A percentile compares a stretch with the other conserved stretches of the same genome.
Conservation (phyloP, 176 grass and related monocot species). For the Phoenix roebelenii region DNA sequence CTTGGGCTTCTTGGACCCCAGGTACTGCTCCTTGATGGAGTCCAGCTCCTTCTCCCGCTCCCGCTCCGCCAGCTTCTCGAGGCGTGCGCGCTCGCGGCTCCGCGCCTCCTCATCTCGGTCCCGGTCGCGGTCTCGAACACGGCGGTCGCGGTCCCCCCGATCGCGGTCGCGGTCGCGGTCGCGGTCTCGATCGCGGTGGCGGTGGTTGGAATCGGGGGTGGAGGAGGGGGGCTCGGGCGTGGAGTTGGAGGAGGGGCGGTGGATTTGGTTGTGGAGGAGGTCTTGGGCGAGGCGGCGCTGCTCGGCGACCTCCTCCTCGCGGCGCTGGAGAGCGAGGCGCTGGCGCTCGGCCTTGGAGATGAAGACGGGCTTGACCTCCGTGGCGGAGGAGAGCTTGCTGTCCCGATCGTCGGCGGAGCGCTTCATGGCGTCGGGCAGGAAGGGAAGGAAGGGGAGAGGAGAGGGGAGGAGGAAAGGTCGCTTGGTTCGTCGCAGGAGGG, state of each 20-base stretch:
- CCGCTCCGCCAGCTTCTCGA: slow-evolving; percentile 73
- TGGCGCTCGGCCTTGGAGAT: slow-evolving; percentile 64
- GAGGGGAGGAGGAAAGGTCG: neutral
- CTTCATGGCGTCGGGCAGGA: slow-evolving; percentile 48
- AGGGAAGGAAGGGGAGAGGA: neutral
- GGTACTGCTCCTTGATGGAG: slow-evolving; percentile 92
- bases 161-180: slow-evolving; percentile 24
- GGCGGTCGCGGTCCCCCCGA: slow-evolving; percentile 30
- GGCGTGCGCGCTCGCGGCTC: slow-evolving; percentile 36
- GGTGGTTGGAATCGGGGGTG: neutral
- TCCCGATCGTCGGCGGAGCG: slow-evolving; percentile 41
- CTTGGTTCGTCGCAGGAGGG: slow-evolving; percentile 20
- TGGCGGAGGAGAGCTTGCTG: slow-evolving; percentile 25
- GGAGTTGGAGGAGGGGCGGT: slow-evolving; percentile 14
- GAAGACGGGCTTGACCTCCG: slow-evolving; percentile 41
- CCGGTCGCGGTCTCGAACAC: slow-evolving; percentile 29
- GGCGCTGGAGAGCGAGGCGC: slow-evolving; percentile 72
- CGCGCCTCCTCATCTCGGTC: slow-evolving; percentile 41
- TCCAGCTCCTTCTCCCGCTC: slow-evolving; percentile 92
- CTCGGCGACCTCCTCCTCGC: slow-evolving; percentile 67
- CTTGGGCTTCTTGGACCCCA: slow-evolving; percentile 95
- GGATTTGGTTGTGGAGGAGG: slow-evolving; percentile 38
- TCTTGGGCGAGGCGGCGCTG: slow-evolving; percentile 51
- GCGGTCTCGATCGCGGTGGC: neutral
- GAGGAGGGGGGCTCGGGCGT: slow-evolving; percentile 12